Conservation (phyloP, 1,139 yeast genomes). For the Candida labiduridarum region DNA sequence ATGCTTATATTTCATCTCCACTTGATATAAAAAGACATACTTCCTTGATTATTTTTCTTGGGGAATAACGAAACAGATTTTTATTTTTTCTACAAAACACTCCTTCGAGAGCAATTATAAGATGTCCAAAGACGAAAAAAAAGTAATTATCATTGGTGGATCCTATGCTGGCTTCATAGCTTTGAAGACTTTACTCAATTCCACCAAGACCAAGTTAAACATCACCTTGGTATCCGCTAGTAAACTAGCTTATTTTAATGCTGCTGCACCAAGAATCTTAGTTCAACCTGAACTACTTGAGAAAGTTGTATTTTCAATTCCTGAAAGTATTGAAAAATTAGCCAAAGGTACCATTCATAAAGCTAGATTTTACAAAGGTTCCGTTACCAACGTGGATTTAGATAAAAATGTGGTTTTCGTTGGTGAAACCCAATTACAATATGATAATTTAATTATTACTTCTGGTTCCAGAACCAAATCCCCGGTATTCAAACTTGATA, state of each 20-base stretch:
- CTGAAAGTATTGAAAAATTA: constrained; percentile 18
- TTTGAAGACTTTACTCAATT: constrained; percentile 21
- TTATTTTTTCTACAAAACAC: too few relatives aligned
- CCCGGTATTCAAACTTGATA: constrained; percentile 29
- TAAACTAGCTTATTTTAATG: constrained; percentile 21
- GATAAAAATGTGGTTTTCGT: constrained; percentile 15
- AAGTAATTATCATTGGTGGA: constrained; percentile 37
- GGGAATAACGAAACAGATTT: too few relatives aligned
- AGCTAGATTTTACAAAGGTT: constrained; percentile 22
- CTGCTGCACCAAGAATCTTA: constrained; percentile 36
- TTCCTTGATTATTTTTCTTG: too few relatives aligned
- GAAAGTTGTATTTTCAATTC: constrained; percentile 22
- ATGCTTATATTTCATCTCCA: too few relatives aligned
- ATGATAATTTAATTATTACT: constrained; percentile 37
- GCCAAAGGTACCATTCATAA: constrained; percentile 17
- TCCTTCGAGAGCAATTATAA: not conserved
- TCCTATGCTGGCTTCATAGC: constrained; percentile 36
- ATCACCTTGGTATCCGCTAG: constrained; percentile 24
- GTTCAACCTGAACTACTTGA: constrained; percentile 25
- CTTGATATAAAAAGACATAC: too few relatives aligned
- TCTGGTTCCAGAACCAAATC: constrained; percentile 29
- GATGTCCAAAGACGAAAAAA: constrained; percentile 8
- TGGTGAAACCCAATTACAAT: constrained; percentile 17
- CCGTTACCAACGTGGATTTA: constrained; percentile 27
- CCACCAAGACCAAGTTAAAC: constrained; percentile 12